phyloP scores from a whole-genome alignment of 306 rosid species.

The Casuarina equisetifolia region DNA sequence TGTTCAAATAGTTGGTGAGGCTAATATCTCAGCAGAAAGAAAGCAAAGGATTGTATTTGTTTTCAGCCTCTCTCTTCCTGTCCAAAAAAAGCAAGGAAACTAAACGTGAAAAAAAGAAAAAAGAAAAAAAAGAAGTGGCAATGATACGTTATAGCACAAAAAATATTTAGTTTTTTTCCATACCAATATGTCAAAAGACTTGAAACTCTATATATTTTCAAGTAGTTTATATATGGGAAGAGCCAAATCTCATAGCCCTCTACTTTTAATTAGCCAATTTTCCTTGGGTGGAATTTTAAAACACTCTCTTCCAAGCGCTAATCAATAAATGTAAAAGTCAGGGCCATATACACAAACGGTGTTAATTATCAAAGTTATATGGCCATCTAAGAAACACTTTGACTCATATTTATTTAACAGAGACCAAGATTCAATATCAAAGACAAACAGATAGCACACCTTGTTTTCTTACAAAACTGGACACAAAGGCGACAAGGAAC shows the following conservation, averaged over 20 bases:
- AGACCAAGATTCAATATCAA: constrained; percentile 13
- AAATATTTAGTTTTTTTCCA: background rate
- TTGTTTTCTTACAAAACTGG: constrained; percentile 90
- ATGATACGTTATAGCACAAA: background rate
- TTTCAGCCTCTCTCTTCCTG: background rate
- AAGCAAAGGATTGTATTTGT: background rate
- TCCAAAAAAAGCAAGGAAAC: background rate
- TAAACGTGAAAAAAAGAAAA: background rate
- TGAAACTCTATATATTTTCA: background rate
- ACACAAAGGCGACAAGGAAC: constrained; percentile 94
- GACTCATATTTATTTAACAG: constrained; percentile 4
- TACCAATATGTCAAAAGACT: background rate
- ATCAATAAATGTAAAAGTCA: background rate
- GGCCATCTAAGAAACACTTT: background rate
- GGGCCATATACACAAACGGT: background rate
- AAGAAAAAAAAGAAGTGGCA: too few species aligned
- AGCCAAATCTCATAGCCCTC: too few species aligned
- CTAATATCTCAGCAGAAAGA: background rate
- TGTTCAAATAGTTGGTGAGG: background rate
- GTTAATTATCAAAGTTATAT: background rate
- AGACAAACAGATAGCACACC: constrained; percentile 48
- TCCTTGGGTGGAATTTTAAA: background rate
- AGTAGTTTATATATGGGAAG: too few species aligned
- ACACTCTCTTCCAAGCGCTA: background rate
- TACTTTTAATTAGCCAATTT: background rate